phyloP scores from a whole-genome alignment of 345 rosid genomes.

The Trapa bicornis region DNA sequence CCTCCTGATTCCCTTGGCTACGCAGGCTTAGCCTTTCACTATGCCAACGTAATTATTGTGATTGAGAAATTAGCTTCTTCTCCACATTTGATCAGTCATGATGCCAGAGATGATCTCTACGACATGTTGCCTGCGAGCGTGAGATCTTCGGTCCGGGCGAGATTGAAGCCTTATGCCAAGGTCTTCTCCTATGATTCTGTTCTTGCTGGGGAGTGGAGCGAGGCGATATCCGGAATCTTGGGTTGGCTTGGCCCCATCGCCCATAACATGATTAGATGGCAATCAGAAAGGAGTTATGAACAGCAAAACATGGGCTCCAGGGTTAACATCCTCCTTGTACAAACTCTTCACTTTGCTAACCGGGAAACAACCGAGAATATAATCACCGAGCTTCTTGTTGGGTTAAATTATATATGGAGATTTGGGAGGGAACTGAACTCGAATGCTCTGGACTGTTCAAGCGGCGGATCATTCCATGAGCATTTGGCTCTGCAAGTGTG shows the following conservation, averaged over 20 bases:
- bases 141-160: conserved; percentile 52
- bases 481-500: conserved; percentile 39
- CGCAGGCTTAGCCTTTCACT: conserved; percentile 83
- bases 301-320: conserved; percentile 76
- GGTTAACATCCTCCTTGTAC: conserved; percentile 75
- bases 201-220: conserved; percentile 79
- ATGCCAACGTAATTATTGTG: conserved; percentile 81
- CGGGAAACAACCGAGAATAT: conserved; percentile 86
- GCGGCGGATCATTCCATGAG: conserved; percentile 47
- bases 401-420: conserved; percentile 88
- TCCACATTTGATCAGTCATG: conserved; percentile 91
- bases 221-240: conserved; percentile 57
- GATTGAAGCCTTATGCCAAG: conserved; percentile 65
- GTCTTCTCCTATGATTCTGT: conserved; percentile 48
- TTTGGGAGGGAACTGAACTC: conserved; percentile 62
- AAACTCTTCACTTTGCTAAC: conserved; percentile 88
- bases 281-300: conserved; percentile 83
- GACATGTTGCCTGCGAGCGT: conserved; percentile 81
- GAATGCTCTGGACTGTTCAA: conserved; percentile 54
- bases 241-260: conserved; percentile 98
- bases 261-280: conserved; percentile 96
- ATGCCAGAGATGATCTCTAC: conserved; percentile 93
- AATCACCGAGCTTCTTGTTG: conserved; percentile 91
- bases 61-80: conserved; percentile 84
- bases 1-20: conserved; percentile 79